phyloP scores from a whole-genome alignment of 2,329 filamentous ascomycete species.

The Colletotrichum abscissum region DNA sequence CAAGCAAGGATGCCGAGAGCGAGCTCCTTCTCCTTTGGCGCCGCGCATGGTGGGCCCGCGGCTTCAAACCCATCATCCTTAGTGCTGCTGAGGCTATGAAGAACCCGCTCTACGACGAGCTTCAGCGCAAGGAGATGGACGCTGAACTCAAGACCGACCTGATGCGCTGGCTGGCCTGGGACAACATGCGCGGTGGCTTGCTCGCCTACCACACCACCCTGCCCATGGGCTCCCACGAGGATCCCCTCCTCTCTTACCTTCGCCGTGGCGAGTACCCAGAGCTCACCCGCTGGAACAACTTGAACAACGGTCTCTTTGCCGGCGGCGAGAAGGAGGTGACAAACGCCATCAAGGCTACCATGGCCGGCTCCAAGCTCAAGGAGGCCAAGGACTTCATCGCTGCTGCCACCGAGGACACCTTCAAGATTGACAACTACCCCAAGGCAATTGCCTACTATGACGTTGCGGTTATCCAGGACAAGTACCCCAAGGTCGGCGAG shows the following conservation, averaged over 20 bases:
- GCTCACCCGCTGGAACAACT: constrained; percentile 78
- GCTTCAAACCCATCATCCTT: constrained; percentile 87
- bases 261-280: constrained; percentile 80
- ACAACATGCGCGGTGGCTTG: constrained; percentile 86
- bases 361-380: constrained; percentile 66
- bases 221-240: constrained; percentile 83
- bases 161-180: constrained; percentile 92
- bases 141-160: constrained; percentile 74
- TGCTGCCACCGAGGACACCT: constrained; percentile 67
- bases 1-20: constrained; percentile 78
- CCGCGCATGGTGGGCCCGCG: constrained; percentile 94
- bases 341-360: constrained; percentile 69
- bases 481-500: constrained; percentile 76
- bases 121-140: constrained; percentile 72
- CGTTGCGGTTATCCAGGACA: constrained; percentile 66
- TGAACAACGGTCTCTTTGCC: constrained; percentile 79
- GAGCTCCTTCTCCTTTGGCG: constrained; percentile 88
- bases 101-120: constrained; percentile 80
- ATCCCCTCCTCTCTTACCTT: constrained; percentile 77
- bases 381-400: constrained; percentile 72
- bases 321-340: constrained; percentile 75
- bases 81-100: constrained; percentile 83
- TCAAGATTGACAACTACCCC: constrained; percentile 73
- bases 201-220: constrained; percentile 83
- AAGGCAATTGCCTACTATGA: constrained; percentile 84